phyloP scores from a whole-genome alignment of 805 yeast genomes.

The Tetrapisispora iriomotensis region DNA sequence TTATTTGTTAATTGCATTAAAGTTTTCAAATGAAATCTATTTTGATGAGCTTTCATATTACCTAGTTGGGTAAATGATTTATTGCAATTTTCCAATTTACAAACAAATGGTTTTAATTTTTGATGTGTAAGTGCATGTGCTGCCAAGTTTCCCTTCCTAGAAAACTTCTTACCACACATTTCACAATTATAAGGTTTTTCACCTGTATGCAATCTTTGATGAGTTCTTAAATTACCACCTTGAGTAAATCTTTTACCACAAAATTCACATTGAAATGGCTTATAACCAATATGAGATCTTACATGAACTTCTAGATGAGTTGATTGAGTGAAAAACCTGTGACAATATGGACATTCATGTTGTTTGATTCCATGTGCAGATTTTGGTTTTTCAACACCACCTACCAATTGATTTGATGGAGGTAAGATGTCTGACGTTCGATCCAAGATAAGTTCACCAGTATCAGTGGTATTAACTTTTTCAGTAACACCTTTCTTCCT shows the following conservation, averaged over 20 bases:
- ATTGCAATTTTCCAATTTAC: conserved; percentile 72
- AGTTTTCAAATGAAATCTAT: conserved; percentile 71
- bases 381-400: conserved; percentile 66
- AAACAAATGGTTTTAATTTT: conserved; percentile 65
- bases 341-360: conserved; percentile 69
- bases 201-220: conserved; percentile 78
- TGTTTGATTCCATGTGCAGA: conserved; percentile 34
- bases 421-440: conserved; percentile 42
- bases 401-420: conserved; percentile 56
- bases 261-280: conserved; percentile 70
- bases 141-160: conserved; percentile 85
- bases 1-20: conserved; percentile 56
- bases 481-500: conserved; percentile 67
- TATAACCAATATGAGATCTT: conserved; percentile 75
- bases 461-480: conserved; percentile 52
- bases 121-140: conserved; percentile 81
- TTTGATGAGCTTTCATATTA: conserved; percentile 88
- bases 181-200: conserved; percentile 84
- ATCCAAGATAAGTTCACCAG: conserved; percentile 55
- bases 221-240: conserved; percentile 84
- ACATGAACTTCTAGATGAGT: conserved; percentile 88
- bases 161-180: conserved; percentile 64
- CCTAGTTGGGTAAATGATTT: conserved; percentile 88
- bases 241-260: conserved; percentile 82
- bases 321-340: conserved; percentile 74